These are phyloP conservation scores for Cordyceps cateniannulata DNA, from an alignment of 2,329 filamentous ascomycete species.

Conservation along the genomic window DNA sequence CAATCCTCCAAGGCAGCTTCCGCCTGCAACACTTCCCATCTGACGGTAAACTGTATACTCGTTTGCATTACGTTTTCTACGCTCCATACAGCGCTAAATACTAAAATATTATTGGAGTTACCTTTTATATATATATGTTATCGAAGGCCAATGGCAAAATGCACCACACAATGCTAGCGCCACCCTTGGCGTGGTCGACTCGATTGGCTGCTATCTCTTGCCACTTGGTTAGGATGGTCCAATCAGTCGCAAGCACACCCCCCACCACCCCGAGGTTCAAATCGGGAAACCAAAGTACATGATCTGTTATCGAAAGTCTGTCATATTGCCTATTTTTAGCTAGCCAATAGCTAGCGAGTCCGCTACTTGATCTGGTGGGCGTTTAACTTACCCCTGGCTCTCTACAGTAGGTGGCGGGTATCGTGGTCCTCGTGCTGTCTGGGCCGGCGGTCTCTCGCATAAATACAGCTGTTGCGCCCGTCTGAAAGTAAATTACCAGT, in stretches of 20 bases:
- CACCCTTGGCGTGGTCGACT: neutral
- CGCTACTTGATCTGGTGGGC: neutral
- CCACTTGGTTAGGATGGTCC: neutral
- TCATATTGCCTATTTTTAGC: neutral
- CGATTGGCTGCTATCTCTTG: neutral
- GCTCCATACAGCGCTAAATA: neutral
- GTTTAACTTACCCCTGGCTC: neutral
- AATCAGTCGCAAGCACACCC: neutral
- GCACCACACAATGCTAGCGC: neutral
- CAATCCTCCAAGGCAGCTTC: no score
- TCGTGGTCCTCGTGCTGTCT: neutral
- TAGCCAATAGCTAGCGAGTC: neutral
- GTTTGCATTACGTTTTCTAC: neutral
- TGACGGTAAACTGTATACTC: neutral
- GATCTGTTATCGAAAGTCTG: neutral
- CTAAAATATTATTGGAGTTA: no score
- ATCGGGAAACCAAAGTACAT: neutral
- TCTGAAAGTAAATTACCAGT: neutral
- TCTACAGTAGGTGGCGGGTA: neutral
- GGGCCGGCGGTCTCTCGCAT: neutral
- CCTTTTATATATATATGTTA: neutral
- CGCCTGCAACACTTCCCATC: no score
- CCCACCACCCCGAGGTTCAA: neutral
- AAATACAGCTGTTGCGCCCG: neutral
- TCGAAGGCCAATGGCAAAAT: neutral